Base-by-base conservation (phyloP, 495 filamentous ascomycete species). In the Apiosordaria backusii region DNA sequence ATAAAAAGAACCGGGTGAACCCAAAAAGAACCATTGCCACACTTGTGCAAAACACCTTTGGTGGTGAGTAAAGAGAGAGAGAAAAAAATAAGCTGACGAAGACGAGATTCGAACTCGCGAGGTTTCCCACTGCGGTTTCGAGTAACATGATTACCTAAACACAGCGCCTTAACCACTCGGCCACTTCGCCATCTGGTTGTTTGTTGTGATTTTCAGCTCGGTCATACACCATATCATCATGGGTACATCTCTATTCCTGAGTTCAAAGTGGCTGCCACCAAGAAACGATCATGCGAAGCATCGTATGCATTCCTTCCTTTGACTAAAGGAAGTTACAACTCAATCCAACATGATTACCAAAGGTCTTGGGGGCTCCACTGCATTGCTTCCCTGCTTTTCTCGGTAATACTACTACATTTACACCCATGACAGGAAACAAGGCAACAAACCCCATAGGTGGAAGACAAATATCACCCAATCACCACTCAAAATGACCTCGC, bases 21-120 rank as follows among this genome's bases (percentile, higher is more conserved):
- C n/a, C n/a, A n/a, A n/a, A n/a, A n/a, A n/a, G n/a, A n/a, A n/a
- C n/a, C n/a, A n/a, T n/a, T n/a, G n/a, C n/a, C n/a, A n/a, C n/a
- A n/a, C n/a, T n/a, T n/a, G n/a, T n/a, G n/a, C n/a, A n/a, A n/a
- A n/a, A n/a, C n/a, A n/a, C n/a, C n/a, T n/a, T n/a, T n/a, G n/a
- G n/a, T n/a, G n/a, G n/a, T n/a, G n/a, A n/a, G n/a, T n/a, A n/a
- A n/a, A n/a, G n/a, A n/a, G n/a, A n/a, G n/a, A n/a, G n/a, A n/a
- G n/a, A n/a, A 57, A 57, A 57, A 57, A 10, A 25, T 23, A 22
- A 52, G 21, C 27, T 60, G 58, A 60, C 58, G 29, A 60, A 29
- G 26, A 29, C 26, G 58, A 29, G 58, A 60, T 60, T 60, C 58
- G 58, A 60, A 60, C 58, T 29, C 58, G 26, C 58, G 58, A 24